A percentile compares a stretch with the other conserved stretches of the same genome.
These are phyloP conservation scores for Myxozyma neotropica DNA, from an alignment of 805 yeast genomes.

Conservation along the genomic window DNA sequence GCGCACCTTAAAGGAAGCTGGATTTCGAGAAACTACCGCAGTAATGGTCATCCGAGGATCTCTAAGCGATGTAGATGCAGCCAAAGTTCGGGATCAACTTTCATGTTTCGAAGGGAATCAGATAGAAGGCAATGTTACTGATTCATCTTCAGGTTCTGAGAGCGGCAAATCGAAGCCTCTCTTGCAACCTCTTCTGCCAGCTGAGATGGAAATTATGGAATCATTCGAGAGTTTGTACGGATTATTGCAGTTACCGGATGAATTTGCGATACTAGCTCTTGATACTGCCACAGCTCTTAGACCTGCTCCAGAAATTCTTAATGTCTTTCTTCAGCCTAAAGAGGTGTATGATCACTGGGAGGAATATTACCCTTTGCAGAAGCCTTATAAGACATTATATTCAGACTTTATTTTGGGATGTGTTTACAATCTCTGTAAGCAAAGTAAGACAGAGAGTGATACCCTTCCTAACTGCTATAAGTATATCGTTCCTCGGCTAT, in stretches of 20 bases:
- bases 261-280: constrained; percentile 11
- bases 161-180: neutral
- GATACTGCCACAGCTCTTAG: constrained; percentile 11
- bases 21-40: constrained; percentile 22
- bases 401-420: constrained; percentile 11
- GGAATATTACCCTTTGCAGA: constrained; percentile 8
- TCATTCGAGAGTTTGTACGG: constrained; percentile 9
- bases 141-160: neutral
- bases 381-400: constrained; percentile 19
- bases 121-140: neutral
- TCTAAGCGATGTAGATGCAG: neutral
- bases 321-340: constrained; percentile 9
- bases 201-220: constrained; percentile 12
- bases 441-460: neutral
- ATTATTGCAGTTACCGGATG: constrained; percentile 17
- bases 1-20: constrained; percentile 15
- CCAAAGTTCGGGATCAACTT: neutral
- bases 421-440: neutral
- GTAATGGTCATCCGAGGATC: constrained; percentile 15
- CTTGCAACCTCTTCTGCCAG: neutral
- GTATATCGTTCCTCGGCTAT: constrained; percentile 4
- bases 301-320: constrained; percentile 8
- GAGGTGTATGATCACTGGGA: constrained; percentile 9
- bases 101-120: neutral
- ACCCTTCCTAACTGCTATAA: constrained; percentile 7